Evolutionary conservation across 345 rosid species (phyloP).

Genomic region (Citrus mangshanensis): DNA sequence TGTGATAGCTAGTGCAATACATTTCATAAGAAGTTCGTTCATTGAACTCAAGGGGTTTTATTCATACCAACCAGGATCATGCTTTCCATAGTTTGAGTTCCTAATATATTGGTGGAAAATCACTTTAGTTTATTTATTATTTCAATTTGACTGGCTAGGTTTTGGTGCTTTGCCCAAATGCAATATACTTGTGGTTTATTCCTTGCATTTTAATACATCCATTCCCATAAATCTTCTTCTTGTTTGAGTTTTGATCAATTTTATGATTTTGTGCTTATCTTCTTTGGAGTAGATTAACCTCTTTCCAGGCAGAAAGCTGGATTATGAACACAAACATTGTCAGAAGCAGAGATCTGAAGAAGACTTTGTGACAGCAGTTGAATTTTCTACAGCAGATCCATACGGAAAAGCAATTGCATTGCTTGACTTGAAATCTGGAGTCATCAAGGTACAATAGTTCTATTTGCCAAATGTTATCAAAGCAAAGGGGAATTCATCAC

Average conservation of each 20-base stretch:
- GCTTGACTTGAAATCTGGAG: constrained; percentile 63
- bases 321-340: constrained; percentile 55
- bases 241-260: neutral
- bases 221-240: neutral
- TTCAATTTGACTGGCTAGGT: constrained; percentile 1
- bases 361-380: constrained; percentile 73
- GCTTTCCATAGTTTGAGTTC: neutral
- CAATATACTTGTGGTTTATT: neutral
- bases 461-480: constrained; percentile 5
- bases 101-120: neutral
- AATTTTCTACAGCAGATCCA: constrained; percentile 68
- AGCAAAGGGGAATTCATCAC: neutral
- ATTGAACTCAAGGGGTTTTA: constrained; percentile 7
- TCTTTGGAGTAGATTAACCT: constrained; percentile 55
- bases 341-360: constrained; percentile 47
- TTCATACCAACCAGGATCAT: constrained; percentile 1
- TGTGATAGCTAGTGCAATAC: neutral
- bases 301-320: constrained; percentile 67
- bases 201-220: neutral
- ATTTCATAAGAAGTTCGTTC: neutral
- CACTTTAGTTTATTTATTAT: neutral
- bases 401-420: constrained; percentile 85
- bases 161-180: neutral
- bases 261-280: constrained; percentile 8
- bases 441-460: constrained; percentile 45